Base-by-base conservation (phyloP, 2,329 filamentous ascomycete species). In the Cercospora sp. region DNA sequence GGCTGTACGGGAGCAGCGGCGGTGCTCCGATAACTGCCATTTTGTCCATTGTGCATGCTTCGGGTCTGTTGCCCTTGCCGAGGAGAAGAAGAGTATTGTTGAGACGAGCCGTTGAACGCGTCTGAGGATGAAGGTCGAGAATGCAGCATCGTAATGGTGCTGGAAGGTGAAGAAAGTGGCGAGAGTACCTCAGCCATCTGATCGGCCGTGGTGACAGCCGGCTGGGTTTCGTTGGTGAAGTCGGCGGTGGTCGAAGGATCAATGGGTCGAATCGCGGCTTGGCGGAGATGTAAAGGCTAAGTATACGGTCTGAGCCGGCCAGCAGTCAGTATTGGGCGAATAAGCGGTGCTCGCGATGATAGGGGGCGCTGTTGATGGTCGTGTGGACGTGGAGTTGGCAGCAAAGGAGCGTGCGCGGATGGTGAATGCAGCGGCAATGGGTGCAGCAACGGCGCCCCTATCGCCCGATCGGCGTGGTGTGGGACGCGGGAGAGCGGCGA, bases 121-220 rank as follows among this genome's bases (percentile, higher is more conserved):
- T 84, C 82, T 75, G 82, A 74, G 68, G 82, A 81, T 63, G 82
- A 80, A 75, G 77, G 78, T 53, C 78, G 76, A 61, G 76, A 72
- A 67, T 84, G 82, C 73, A 84, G 80, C 82, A 84, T 84, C 73
- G 81, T 82, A 76, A 83, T 83, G 75, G 82, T 79, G 75, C 78
- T 79, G 74, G 82, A 76, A 67, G 80, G 78, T 77, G 81, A 80
- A 72, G 82, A 78, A 74, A 82, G 80, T 71, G 81, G 82, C 74
- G 82, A 78, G 72, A 85, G 82, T 82, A 80, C 79, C 72, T 80
- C 79, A 73, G 79, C 79, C 79, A 80, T 80, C 68, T 72, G 74
- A 65, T 74, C 72, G 67, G 71, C 67, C 72, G 72, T 71, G 60
- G 60, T 72, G 66, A 65, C 55, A 64, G 65, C 62, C 58, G 69